These are phyloP conservation scores for Exophiala xenobiotica DNA, from an alignment of 2,329 filamentous ascomycete genomes.

Conservation along the genomic window DNA sequence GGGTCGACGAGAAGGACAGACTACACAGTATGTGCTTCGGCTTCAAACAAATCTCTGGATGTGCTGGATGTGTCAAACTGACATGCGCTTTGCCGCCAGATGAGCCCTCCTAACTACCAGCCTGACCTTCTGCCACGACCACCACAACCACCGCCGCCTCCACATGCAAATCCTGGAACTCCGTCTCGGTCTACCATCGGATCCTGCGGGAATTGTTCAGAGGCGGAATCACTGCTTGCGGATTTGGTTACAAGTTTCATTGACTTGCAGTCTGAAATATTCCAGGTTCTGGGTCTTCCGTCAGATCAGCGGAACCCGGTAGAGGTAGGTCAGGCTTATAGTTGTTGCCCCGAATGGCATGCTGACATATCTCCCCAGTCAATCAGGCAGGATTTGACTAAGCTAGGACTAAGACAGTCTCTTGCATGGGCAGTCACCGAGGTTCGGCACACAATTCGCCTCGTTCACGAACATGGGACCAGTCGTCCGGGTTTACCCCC, in stretches of 20 bases:
- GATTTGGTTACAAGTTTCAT: constrained; percentile 24
- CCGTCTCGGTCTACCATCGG: constrained; percentile 6
- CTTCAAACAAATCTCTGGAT: background rate
- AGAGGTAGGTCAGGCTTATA: constrained; percentile 18
- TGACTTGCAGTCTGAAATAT: constrained; percentile 25
- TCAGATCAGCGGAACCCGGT: constrained; percentile 10
- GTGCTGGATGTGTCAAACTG: constrained; percentile 5
- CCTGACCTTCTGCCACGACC: constrained; percentile 8
- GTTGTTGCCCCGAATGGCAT: constrained; percentile 3
- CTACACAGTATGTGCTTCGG: constrained; percentile 15
- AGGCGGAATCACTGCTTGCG: constrained; percentile 21
- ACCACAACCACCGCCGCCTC: constrained; percentile 3
- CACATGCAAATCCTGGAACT: constrained; percentile 4
- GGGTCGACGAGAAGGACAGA: constrained; percentile 8
- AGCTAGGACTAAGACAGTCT: constrained; percentile 26
- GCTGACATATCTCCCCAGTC: constrained; percentile 19
- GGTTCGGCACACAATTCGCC: constrained; percentile 20
- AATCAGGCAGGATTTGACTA: constrained; percentile 20
- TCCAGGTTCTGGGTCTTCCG: constrained; percentile 19
- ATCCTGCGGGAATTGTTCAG: constrained; percentile 24
- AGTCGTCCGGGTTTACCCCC: constrained; percentile 21
- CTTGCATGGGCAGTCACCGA: constrained; percentile 25
- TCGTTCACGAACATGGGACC: constrained; percentile 17
- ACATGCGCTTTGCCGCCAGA: constrained; percentile 8
- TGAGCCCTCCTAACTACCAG: constrained; percentile 13